Evolutionary conservation across 805 yeast species (phyloP), one percentile per base, ranked within the genome.

Genomic region (Starmerella apicola): DNA sequence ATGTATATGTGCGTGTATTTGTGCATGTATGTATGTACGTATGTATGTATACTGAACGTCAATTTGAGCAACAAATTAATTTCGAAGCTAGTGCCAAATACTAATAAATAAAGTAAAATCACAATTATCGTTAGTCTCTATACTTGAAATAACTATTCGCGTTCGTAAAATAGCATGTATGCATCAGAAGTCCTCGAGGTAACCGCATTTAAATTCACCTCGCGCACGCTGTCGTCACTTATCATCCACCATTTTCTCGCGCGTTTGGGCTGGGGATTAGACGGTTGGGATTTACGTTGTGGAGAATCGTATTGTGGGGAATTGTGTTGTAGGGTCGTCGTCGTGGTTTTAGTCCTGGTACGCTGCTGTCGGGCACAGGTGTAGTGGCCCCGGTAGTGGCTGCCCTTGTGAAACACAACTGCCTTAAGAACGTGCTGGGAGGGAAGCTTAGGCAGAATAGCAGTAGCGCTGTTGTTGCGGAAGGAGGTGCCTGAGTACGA

Each of bases 321-420:
- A n/a, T n/a, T n/a, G n/a, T n/a, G n/a, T n/a, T n/a, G n/a, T n/a
- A n/a, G n/a, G n/a, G n/a, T n/a, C n/a, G n/a, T n/a, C n/a, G n/a
- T n/a, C n/a, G n/a, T n/a, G n/a, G n/a, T n/a, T n/a, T 39, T n/a
- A 15, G 34, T 42, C 9, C 38, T 32, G 4, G 30, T 26, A 12
- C 22, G 20, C 31, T 35, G 22, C 10, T 74, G 75, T 46, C 81
- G 76, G 56, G 74, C 83, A 51, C 95, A 82, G 52, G 86, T 94
- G 56, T 85, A 86, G 55, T 86, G 97, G 1, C 97, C 97, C 32
- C 75, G 72, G 17, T 76, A 70, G 58, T 86, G 96, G 1, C 88
- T 76, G 0, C 98, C 98, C 34, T 77, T 74, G 56, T 91, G 97
- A 48, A 85, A 71, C 16, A 91, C 75, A 45, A 83, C 63, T 0